These are phyloP conservation scores for Geotrichum bryndzae DNA, from an alignment of 1,139 yeast genomes.

Conservation along the genomic window DNA sequence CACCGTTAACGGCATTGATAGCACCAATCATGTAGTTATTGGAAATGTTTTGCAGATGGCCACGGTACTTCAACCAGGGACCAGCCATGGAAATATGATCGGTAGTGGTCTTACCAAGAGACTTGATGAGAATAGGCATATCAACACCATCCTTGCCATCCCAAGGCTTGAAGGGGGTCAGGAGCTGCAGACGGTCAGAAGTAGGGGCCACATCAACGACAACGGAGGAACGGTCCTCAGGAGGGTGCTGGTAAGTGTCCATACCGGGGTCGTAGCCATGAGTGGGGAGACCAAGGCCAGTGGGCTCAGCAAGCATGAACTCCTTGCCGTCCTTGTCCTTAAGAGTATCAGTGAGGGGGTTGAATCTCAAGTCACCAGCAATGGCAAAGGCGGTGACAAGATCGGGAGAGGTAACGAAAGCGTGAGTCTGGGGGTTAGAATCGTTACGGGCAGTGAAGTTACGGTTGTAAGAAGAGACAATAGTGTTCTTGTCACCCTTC, in stretches of 20 bases:
- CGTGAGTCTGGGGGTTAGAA: slow-evolving; percentile 95
- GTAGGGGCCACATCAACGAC: slow-evolving; percentile 64
- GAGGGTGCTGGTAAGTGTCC: slow-evolving; percentile 47
- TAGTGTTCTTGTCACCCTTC: slow-evolving; percentile 67
- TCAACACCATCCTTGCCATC: slow-evolving; percentile 65
- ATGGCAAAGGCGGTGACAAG: slow-evolving; percentile 94
- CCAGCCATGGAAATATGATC: slow-evolving; percentile 99
- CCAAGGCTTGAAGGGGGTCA: slow-evolving; percentile 88
- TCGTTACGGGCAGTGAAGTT: slow-evolving; percentile 96
- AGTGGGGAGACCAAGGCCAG: slow-evolving; percentile 78
- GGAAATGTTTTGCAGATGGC: slow-evolving; percentile 92
- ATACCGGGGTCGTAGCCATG: slow-evolving; percentile 46
- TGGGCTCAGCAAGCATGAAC: slow-evolving; percentile 71
- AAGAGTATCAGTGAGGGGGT: slow-evolving; percentile 78
- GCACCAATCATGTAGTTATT: slow-evolving; percentile 96
- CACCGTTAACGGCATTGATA: slow-evolving; percentile 92
- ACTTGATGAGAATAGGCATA: slow-evolving; percentile 74
- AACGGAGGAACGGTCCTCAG: slow-evolving; percentile 49
- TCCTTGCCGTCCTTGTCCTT: slow-evolving; percentile 55
- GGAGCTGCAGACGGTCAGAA: slow-evolving; percentile 72
- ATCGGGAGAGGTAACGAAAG: slow-evolving; percentile 94
- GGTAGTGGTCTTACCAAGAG: slow-evolving; percentile 96
- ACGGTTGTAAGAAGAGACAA: slow-evolving; percentile 92
- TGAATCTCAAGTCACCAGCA: slow-evolving; percentile 82
- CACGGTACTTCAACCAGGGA: slow-evolving; percentile 98